A percentile compares a stretch with the other conserved stretches of the same genome.
phyloP scores from a whole-genome alignment of 2,329 filamentous ascomycete species.

The Curvularia sp. region DNA sequence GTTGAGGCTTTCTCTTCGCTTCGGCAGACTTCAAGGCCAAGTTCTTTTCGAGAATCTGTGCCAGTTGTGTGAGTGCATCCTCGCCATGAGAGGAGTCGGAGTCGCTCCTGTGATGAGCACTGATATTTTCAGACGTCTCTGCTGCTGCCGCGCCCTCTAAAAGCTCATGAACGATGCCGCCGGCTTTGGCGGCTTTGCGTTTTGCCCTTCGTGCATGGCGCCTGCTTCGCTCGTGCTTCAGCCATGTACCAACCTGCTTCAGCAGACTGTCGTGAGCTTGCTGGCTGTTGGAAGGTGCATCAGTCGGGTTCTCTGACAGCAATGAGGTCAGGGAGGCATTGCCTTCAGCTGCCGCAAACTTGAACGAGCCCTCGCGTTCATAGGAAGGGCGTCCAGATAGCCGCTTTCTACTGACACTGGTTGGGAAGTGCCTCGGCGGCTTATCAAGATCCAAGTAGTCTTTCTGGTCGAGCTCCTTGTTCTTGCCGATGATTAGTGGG shows the following conservation, averaged over 20 bases:
- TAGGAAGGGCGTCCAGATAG: conserved; percentile 54
- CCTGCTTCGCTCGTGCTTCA: conserved; percentile 78
- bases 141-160: conserved; percentile 4
- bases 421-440: conserved; percentile 45
- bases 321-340: conserved; percentile 43
- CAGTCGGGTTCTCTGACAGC: conserved; percentile 40
- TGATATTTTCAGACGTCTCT: conserved; percentile 17
- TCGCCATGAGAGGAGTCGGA: conserved; percentile 72
- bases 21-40: conserved; percentile 56
- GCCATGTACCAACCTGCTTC: conserved; percentile 80
- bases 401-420: conserved; percentile 52
- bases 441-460: conserved; percentile 54
- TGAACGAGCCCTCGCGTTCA: conserved; percentile 40
- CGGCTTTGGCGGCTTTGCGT: conserved; percentile 58
- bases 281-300: conserved; percentile 27
- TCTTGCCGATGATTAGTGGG: conserved; percentile 55
- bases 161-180: conserved; percentile 7
- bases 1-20: conserved; percentile 40
- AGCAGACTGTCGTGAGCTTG: conserved; percentile 60
- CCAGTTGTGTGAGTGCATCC: conserved; percentile 78
- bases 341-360: conserved; percentile 29
- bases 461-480: conserved; percentile 55
- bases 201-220: conserved; percentile 64
- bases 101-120: conserved; percentile 52
- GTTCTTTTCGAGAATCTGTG: conserved; percentile 77